Evolutionary conservation across 345 rosid species (phyloP).

Genomic region (Eucalyptus sp.): DNA sequence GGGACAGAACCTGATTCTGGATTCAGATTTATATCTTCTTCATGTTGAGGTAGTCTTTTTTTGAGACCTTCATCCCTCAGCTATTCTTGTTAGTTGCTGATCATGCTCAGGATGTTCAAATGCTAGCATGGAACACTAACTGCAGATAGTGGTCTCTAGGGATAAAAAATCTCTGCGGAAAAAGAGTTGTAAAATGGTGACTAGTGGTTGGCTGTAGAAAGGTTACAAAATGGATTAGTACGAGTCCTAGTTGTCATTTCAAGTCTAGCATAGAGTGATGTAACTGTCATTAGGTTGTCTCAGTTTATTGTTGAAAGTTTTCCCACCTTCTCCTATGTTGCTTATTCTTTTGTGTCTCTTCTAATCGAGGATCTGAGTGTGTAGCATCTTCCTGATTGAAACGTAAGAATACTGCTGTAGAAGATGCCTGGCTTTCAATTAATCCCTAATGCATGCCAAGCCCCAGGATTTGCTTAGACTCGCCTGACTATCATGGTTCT

Average conservation of each 20-base stretch:
- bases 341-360: not conserved
- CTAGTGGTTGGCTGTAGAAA: not conserved
- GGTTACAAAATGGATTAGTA: not conserved
- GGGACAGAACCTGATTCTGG: slow-evolving; percentile 66
- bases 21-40: slow-evolving; percentile 85
- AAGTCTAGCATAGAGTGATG: not conserved
- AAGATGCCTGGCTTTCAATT: not conserved
- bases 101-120: not conserved
- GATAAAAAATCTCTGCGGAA: not conserved
- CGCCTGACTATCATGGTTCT: not conserved
- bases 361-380: not conserved
- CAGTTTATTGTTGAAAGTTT: not conserved
- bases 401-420: not conserved
- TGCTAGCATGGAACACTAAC: not conserved
- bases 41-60: slow-evolving; percentile 50
- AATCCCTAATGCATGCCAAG: not conserved
- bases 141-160: not conserved
- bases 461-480: not conserved
- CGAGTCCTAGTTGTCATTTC: not conserved
- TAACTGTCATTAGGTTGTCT: not conserved
- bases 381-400: not conserved
- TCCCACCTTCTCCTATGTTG: not conserved
- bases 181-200: not conserved
- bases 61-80: not conserved
- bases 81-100: not conserved